Base-by-base conservation (phyloP, 169 alveolate species). In the Plasmodium malariae region DNA sequence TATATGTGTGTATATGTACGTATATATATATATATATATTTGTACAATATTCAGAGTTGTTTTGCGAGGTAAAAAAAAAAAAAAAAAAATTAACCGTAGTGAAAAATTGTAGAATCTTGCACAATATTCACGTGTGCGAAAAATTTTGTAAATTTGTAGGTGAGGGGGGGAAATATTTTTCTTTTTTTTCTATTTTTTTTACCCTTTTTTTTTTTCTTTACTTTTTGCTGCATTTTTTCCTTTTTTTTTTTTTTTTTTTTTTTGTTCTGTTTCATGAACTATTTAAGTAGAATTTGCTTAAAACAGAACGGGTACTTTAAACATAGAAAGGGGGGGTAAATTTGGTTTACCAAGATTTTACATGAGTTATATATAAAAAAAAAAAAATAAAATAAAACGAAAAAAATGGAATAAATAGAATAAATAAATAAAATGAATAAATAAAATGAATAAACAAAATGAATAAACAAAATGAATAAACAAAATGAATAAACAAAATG, bases 71-170 rank as follows among this genome's bases (percentile, higher is more conserved):
- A 55, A 55, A 67, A 37, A 6, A 40, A 68, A 68, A 40, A 68
- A 40, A 68, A 19, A 68, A 30, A 68, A 12, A 59, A 45, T 21
- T 62, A 21, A 24, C 40, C n/a, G n/a, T n/a, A n/a, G n/a, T n/a
- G n/a, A n/a, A 72, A 72, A n/a, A 9, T 72, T 72, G 73, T 72
- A 72, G 59, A 60, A 24, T 60, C 59, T 19, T 24, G 73, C 73
- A 48, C 71, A 62, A 45, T 17, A 72, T 17, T 45, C 36, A 59
- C 45, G 67, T 55, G 68, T 70, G 68, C 40, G 45, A n/a, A 60
- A 59, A 48, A 45, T 14, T 60, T 45, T 17, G 45, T 32, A 49
- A 69, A 51, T 28, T 24, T 40, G 4, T 40, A 5, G 9, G 9
- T 40, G 9, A 9, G 9, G 4, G 9, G 11, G 12, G 21, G 60